These are phyloP conservation scores for Calonectria ilicicola DNA, from an alignment of 2,329 filamentous ascomycete species.

Conservation along the genomic window DNA sequence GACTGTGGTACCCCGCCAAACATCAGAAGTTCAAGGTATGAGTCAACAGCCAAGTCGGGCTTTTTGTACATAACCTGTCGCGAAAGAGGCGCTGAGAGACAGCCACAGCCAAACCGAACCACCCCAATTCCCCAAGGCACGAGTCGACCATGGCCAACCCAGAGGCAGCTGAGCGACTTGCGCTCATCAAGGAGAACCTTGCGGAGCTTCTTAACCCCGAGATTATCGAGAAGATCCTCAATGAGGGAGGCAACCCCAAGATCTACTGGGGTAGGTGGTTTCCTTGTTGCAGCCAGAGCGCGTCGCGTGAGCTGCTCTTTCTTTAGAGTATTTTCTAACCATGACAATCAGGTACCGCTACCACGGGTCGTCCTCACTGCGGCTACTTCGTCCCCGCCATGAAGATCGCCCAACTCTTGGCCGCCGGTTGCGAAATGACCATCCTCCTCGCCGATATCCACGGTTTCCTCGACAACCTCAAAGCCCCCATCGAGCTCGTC, in stretches of 20 bases:
- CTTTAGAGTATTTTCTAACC: neutral
- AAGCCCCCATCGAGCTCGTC: conserved; percentile 90
- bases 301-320: neutral
- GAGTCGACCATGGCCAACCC: conserved; percentile 13
- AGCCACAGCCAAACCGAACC: neutral
- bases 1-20: conserved; percentile 22
- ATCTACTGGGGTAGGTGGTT: conserved; percentile 81
- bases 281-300: neutral
- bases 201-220: conserved; percentile 87
- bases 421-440: conserved; percentile 85
- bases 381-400: conserved; percentile 91
- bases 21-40: conserved; percentile 14
- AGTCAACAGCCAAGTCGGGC: conserved; percentile 15
- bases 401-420: conserved; percentile 90
- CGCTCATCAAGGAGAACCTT: conserved; percentile 83
- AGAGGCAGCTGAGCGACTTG: conserved; percentile 68
- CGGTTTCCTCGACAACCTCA: conserved; percentile 85
- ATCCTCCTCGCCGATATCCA: conserved; percentile 82
- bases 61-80: conserved; percentile 6
- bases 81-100: neutral
- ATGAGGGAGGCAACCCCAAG: conserved; percentile 77
- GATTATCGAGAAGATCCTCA: conserved; percentile 80
- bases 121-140: neutral
- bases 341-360: conserved; percentile 74
- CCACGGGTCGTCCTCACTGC: conserved; percentile 88